Base-by-base conservation (phyloP, 2,329 filamentous ascomycete species). In the Pseudogymnoascus sp. region DNA sequence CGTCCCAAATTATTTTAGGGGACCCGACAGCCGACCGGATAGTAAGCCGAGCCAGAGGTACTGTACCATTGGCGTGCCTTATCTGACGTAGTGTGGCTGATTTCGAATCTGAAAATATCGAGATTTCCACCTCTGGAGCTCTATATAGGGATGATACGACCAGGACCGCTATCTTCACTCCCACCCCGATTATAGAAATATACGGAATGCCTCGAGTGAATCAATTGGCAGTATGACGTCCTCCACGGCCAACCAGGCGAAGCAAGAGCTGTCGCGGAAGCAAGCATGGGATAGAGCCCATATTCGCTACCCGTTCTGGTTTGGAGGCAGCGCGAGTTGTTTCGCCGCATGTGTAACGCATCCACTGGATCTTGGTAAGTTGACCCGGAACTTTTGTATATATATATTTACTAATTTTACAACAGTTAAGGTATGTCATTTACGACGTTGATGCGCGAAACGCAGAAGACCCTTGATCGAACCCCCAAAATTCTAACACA, bases 251-350 rank as follows among this genome's bases (percentile, higher is more conserved):
- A 60, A 64, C 65, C 59, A 67, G 61, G 41, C 62, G 41, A 66
- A 62, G 36, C 63, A 63, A 63, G 63, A 68, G 62, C 62, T 64
- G 39, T 61, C 63, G 33, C 33, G 60, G 48, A 68, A 68, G 63
- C 64, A 67, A 55, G 62, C 62, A 31, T 63, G 36, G 64, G 69
- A 71, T 63, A 69, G 70, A 60, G 69, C 65, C 51, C 60, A 65
- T 58, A 62, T 78, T 21, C 67, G 70, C 31, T 93, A 93, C 77
- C 90, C 90, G 8, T 93, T 93, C 76, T 97, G 93, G 94, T 97
- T 99, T 75, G 94, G 94, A 66, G 94, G 94, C 62, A 96, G 91
- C 73, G 92, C 93, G 59, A 94, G 90, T 72, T 95, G 91, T 73
- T 88, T 94, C 80, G 93, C 93, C 38, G 92, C 93, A 48, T 88